phyloP scores from a whole-genome alignment of 116 monocot species.

The Iris pallida region DNA sequence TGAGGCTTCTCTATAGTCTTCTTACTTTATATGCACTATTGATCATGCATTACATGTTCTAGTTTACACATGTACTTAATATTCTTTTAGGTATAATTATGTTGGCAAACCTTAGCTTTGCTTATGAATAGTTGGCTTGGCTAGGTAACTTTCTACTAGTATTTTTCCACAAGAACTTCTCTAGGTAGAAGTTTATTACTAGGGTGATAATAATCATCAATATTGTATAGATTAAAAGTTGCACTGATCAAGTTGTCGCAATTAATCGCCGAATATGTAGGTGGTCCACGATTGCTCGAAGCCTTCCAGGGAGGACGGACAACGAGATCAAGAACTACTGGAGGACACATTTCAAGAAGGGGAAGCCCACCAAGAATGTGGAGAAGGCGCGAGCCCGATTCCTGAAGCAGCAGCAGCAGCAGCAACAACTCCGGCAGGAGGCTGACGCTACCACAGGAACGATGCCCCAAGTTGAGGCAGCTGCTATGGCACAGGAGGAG shows the following conservation, averaged over 20 bases:
- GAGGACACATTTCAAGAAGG: conserved; percentile 78
- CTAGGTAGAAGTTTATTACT: too few species aligned
- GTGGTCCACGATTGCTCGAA: conserved; percentile 75
- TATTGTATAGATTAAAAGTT: background rate
- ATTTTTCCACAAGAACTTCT: too few species aligned
- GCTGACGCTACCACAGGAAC: background rate
- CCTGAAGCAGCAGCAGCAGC: conserved; percentile 17
- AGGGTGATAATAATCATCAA: too few species aligned
- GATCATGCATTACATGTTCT: too few species aligned
- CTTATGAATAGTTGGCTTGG: too few species aligned
- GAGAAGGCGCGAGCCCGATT: conserved; percentile 34
- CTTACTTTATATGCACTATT: too few species aligned
- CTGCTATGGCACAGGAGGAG: conserved; percentile 7
- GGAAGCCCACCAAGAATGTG: conserved; percentile 39
- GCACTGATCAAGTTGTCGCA: background rate
- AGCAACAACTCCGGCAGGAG: background rate
- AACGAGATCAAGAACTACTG: conserved; percentile 91
- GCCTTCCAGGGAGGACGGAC: conserved; percentile 76
- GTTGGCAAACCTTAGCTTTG: too few species aligned
- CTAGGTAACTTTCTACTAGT: too few species aligned
- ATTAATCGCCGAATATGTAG: conserved; percentile 12
- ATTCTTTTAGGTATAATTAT: too few species aligned
- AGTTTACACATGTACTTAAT: too few species aligned
- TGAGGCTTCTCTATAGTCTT: too few species aligned
- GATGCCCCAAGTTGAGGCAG: conserved; percentile 6